These are phyloP conservation scores for Trichoderma endophyticum DNA, from an alignment of 2,329 filamentous ascomycete species.

Conservation along the genomic window DNA sequence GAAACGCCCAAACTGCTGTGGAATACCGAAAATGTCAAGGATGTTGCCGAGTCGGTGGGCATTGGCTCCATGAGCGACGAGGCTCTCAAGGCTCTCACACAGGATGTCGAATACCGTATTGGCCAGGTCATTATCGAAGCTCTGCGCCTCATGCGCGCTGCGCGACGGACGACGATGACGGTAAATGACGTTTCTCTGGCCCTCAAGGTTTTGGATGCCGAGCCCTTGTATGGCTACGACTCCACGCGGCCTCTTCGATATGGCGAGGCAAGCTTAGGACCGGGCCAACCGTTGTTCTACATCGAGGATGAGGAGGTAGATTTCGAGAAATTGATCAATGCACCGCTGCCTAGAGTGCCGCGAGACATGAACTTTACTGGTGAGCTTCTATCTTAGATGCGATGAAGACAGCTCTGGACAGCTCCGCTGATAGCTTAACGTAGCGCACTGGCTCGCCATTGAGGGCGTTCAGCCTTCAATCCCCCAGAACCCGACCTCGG, in stretches of 20 bases:
- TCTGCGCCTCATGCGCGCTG: conserved; percentile 92
- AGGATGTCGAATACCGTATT: conserved; percentile 93
- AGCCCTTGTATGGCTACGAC: conserved; percentile 95
- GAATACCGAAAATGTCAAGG: conserved; percentile 93
- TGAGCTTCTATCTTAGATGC: conserved; percentile 38
- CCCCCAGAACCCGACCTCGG: conserved; percentile 88
- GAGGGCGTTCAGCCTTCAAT: conserved; percentile 97
- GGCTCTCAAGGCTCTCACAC: conserved; percentile 79
- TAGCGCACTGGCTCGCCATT: conserved; percentile 95
- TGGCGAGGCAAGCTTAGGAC: conserved; percentile 89
- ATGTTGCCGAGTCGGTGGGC: conserved; percentile 94
- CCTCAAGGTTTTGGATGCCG: conserved; percentile 80
- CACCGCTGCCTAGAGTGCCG: conserved; percentile 89
- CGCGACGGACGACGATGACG: conserved; percentile 78
- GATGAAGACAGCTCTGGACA: neutral
- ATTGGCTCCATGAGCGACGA: conserved; percentile 80
- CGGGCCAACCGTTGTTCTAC: conserved; percentile 92
- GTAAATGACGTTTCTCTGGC: conserved; percentile 89
- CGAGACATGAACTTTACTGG: conserved; percentile 89
- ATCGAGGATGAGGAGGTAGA: conserved; percentile 98
- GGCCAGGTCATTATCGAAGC: conserved; percentile 92
- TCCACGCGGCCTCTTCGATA: conserved; percentile 84
- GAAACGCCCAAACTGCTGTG: conserved; percentile 64
- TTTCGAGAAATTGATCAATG: conserved; percentile 98
- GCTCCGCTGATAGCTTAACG: conserved; percentile 18